Conservation (phyloP, 176 grass and related monocot species). For the Microstegium vimineum region DNA sequence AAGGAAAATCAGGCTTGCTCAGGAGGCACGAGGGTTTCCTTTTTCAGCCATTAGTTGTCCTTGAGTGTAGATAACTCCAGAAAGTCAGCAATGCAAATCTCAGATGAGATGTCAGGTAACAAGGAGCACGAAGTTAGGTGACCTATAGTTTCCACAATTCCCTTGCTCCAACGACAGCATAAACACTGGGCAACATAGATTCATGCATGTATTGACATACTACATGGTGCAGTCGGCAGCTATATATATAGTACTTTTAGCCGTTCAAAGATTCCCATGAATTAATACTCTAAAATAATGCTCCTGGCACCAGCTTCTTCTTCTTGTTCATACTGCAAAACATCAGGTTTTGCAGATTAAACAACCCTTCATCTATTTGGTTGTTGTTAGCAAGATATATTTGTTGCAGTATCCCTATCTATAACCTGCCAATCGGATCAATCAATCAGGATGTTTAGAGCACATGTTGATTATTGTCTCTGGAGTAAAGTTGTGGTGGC, state of each 20-base stretch:
- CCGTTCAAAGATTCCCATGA: slow-evolving; percentile 18
- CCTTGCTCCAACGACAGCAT: not conserved
- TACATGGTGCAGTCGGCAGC: not conserved
- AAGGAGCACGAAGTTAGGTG: not conserved
- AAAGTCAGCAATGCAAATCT: not conserved
- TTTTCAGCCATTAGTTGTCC: not conserved
- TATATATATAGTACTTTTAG: not conserved
- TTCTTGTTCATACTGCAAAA: not conserved
- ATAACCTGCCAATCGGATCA: not conserved
- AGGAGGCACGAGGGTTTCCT: not conserved
- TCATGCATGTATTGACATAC: too few species aligned
- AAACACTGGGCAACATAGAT: not conserved
- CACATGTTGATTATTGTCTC: not conserved
- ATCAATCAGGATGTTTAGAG: slow-evolving; percentile 1
- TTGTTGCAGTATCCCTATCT: not conserved
- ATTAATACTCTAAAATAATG: not conserved
- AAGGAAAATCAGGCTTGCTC: not conserved
- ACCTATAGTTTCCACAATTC: not conserved
- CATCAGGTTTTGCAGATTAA: not conserved
- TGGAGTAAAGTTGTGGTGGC: not conserved
- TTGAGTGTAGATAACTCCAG: not conserved
- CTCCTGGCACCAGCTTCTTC: not conserved
- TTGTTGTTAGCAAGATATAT: slow-evolving; percentile 3
- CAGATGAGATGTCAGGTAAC: not conserved
- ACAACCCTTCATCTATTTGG: not conserved